Base-by-base conservation (phyloP, 371 early-diverging fungal species). In the Mortierella sp. region DNA sequence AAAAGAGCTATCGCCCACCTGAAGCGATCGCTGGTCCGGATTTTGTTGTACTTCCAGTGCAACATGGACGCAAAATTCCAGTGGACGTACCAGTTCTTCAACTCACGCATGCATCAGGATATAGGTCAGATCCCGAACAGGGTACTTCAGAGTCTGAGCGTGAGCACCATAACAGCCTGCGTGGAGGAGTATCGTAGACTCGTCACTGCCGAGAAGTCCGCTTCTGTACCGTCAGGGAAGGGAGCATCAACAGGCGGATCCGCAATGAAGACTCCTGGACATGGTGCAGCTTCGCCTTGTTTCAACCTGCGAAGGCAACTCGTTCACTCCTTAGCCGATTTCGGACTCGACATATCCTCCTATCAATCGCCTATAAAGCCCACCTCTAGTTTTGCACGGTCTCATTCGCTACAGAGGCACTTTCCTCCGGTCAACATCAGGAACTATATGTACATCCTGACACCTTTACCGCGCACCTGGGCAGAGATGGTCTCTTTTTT, bases 291-390 rank as follows among this genome's bases (percentile, higher is more conserved):
- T 12, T 73, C 75, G 1, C 75, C 75, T 1, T 67, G 75, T 34
- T 54, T 56, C 30, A 73, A 63, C 23, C 49, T 73, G 23, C 60
- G 75, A 3, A 63, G 50, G 4, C 64, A 73, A 42, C 56, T 73
- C 3, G 75, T 73, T 5, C 75, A 73, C 34, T 73, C 75, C 2
- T 37, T 73, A 12, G 59, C 75, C 7, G 75, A 73, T 39, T 73
- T 68, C 56, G 75, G 72, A 39, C 61, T 73, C 6, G 75, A 59
- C 31, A 63, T 63, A n/a, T 12, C 60, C 0, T 73, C 75, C 1
- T 73, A 67, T 32, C 75, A 73, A 19, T 73, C 75, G 6, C 75
- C 75, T 17, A 68, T 73, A 49, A 73, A 73, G 42, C 47, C 75
- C 0, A 14, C 60, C 7, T 42, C 68, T 2, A 53, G 57, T 4